Evolutionary conservation across 2,329 filamentous ascomycete genomes (phyloP).

Genomic region (Monilinia vaccinii-corymbosi): DNA sequence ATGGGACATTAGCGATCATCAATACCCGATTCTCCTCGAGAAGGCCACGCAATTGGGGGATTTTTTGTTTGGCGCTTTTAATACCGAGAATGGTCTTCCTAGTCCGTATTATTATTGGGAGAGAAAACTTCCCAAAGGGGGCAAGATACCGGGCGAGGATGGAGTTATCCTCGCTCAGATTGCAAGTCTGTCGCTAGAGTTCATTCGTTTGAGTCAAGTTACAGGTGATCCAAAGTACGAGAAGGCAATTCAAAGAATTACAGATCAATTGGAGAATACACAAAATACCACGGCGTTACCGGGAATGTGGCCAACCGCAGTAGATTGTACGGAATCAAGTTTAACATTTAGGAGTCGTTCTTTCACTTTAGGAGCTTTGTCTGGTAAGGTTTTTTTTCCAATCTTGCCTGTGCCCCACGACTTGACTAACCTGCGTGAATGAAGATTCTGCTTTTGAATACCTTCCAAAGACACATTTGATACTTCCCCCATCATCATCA

Average conservation of each 20-base stretch:
- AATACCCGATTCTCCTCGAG: constrained; percentile 45
- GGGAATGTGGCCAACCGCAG: constrained; percentile 49
- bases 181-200: constrained; percentile 50
- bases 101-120: constrained; percentile 39
- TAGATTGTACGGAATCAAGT: constrained; percentile 40
- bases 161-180: constrained; percentile 46
- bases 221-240: constrained; percentile 51
- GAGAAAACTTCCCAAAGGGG: not conserved
- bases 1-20: constrained; percentile 51
- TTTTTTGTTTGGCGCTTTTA: constrained; percentile 62
- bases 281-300: constrained; percentile 46
- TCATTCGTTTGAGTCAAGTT: constrained; percentile 52
- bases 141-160: not conserved
- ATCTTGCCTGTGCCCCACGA: constrained; percentile 45
- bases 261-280: constrained; percentile 41
- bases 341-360: constrained; percentile 39
- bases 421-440: constrained; percentile 47
- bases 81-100: constrained; percentile 65
- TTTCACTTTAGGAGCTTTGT: constrained; percentile 45
- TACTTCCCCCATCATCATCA: constrained; percentile 24
- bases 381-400: constrained; percentile 43
- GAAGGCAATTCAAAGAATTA: constrained; percentile 48
- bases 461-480: constrained; percentile 42
- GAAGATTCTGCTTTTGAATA: constrained; percentile 55
- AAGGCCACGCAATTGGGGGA: constrained; percentile 63